Base-by-base conservation (phyloP, 768 basidiomycete genomes). In the Tylopilus plumbeoviolaceoides region DNA sequence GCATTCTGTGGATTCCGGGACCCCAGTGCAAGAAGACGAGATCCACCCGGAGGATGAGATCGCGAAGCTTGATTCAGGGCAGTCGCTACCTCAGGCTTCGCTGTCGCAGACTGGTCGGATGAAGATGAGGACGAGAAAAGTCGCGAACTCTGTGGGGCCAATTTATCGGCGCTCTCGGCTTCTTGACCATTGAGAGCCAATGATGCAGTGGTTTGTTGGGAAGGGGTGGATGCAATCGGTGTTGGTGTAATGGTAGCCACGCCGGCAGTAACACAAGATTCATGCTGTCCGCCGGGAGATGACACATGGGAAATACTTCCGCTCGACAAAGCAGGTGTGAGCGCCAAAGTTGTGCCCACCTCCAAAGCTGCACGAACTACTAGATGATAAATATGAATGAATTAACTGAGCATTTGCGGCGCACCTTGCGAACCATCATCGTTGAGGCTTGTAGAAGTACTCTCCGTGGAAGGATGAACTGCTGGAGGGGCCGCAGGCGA, bases 21-120 rank as follows among this genome's bases (percentile, higher is more conserved):
- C 5, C 65, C 58, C 49, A 77, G 65, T 12, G 73, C 72, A 54
- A 79, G 73, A 52, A 81, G 62, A 47, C 76, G 72, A 51, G 75
- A 75, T 47, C 74, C 72, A 45, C 70, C 56, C 14, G 74, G 70
- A 42, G 71, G 68, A 55, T 73, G 72, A 60, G 74, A 69, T 52
- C 78, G 63, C 57, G 63, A 38, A 47, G 64, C 39, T 35, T 62
- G 58, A 40, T 63, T 64, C 25, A 74, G 65, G n/a, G 73, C 45
- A 10, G 63, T 73, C 38, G 80, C 73, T 3, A 75, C 73, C 45
- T 84, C 72, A 40, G 52, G 43, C 21, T 61, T 69, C 44, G 35
- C 44, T 49, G 44, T 30, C 28, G 58, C 48, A 27, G 61, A 43
- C 35, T 52, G 47, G 21, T 69, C 64, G 18, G 63, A 59, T 31